A percentile compares a stretch with the other conserved stretches of the same genome.
phyloP scores from a whole-genome alignment of 495 filamentous ascomycete genomes.

The Entonaema liquescens region DNA sequence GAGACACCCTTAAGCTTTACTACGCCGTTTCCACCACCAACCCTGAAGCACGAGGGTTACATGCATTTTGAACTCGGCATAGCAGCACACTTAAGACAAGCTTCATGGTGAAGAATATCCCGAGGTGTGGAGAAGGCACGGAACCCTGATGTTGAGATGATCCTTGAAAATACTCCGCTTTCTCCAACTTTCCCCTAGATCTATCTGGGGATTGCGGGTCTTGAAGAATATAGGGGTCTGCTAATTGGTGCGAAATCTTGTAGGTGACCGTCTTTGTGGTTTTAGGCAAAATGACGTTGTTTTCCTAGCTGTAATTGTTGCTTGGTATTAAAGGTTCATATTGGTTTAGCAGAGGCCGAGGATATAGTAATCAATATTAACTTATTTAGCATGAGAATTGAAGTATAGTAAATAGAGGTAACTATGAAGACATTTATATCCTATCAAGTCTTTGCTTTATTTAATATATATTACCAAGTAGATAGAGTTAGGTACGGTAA shows the following conservation, averaged over 20 bases:
- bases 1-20: not conserved
- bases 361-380: not conserved
- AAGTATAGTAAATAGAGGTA: too few relatives aligned
- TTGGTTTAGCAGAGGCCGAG: not conserved
- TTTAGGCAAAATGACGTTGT: not conserved
- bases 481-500: too few relatives aligned
- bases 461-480: too few relatives aligned
- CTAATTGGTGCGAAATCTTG: not conserved
- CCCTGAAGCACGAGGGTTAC: not conserved
- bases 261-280: not conserved
- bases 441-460: too few relatives aligned
- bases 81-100: not conserved
- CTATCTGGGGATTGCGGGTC: not conserved
- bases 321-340: not conserved
- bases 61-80: not conserved
- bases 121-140: not conserved
- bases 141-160: not conserved
- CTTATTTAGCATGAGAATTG: not conserved
- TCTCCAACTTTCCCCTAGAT: conserved; percentile 26
- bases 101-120: not conserved
- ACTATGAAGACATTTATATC: too few relatives aligned
- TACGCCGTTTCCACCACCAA: not conserved
- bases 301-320: not conserved
- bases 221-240: not conserved
- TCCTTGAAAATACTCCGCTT: conserved; percentile 29